Conservation (phyloP, 2,329 filamentous ascomycete genomes). For the Fusarium xylarioides region DNA sequence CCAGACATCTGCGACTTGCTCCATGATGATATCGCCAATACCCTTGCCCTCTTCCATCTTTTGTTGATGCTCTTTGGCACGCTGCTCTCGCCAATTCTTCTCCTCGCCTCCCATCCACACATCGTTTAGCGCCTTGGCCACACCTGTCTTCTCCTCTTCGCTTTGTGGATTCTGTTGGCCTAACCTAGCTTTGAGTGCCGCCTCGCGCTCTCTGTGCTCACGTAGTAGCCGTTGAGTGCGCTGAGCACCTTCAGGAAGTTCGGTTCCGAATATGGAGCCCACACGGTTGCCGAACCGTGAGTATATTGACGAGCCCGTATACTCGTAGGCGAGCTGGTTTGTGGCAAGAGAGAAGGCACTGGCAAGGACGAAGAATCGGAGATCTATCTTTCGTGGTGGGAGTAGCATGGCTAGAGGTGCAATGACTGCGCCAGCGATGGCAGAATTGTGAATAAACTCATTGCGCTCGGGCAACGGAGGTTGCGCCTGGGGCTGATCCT, state of each 20-base stretch:
- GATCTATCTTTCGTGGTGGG: constrained; percentile 61
- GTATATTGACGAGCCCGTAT: constrained; percentile 63
- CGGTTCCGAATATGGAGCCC: constrained; percentile 57
- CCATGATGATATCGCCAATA: constrained; percentile 64
- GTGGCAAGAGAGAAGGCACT: constrained; percentile 61
- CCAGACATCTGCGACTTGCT: constrained; percentile 66
- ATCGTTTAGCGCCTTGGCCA: constrained; percentile 52
- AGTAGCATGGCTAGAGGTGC: constrained; percentile 59
- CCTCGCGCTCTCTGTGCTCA: constrained; percentile 55
- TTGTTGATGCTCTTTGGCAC: constrained; percentile 60
- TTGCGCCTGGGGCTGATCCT: constrained; percentile 38
- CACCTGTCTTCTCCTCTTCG: constrained; percentile 46
- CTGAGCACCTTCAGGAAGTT: constrained; percentile 66
- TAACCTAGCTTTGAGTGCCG: constrained; percentile 40
- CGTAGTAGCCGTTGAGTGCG: constrained; percentile 58
- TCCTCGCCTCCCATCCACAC: constrained; percentile 68
- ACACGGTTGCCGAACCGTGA: constrained; percentile 57
- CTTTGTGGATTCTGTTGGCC: constrained; percentile 16
- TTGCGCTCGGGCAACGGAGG: constrained; percentile 47
- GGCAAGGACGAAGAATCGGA: constrained; percentile 61
- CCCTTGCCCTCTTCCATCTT: constrained; percentile 65
- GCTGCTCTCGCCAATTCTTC: constrained; percentile 63
- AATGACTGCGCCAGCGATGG: constrained; percentile 58
- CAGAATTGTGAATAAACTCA: constrained; percentile 56
- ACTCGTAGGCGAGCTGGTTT: constrained; percentile 65